Percentiles rank a stretch among this genome's conserved stretches.
phyloP scores from a whole-genome alignment of 148 eudicot genomes.

The Dianthus caryophyllus region DNA sequence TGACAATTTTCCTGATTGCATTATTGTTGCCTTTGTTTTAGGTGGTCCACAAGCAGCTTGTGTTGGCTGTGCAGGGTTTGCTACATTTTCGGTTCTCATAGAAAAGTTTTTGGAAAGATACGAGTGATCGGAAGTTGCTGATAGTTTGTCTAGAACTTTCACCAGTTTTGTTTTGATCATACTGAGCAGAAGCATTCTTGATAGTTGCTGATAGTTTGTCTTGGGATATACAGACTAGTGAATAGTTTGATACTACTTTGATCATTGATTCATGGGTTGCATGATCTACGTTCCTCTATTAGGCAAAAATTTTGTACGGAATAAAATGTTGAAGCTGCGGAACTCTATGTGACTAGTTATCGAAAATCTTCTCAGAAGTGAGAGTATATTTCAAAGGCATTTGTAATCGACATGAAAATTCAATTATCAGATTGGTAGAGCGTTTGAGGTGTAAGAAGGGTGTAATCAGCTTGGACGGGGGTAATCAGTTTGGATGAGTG shows the following conservation, averaged over 20 bases:
- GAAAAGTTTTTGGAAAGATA: constrained; percentile 77
- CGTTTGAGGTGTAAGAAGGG: too few relatives aligned
- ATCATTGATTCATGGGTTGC: neutral
- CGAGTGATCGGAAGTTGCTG: constrained; percentile 36
- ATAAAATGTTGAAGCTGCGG: constrained; percentile 34
- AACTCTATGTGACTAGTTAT: too few relatives aligned
- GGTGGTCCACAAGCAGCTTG: constrained; percentile 96
- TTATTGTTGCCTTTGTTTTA: constrained; percentile 27
- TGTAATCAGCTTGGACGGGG: too few relatives aligned
- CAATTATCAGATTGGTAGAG: too few relatives aligned
- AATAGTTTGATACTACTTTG: neutral
- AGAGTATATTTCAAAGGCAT: too few relatives aligned
- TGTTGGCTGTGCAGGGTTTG: constrained; percentile 86
- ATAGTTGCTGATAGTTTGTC: constrained; percentile 7
- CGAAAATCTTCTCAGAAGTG: too few relatives aligned
- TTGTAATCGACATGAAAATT: too few relatives aligned
- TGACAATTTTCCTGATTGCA: neutral
- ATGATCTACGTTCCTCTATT: neutral
- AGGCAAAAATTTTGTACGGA: too few relatives aligned
- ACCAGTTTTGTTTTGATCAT: constrained; percentile 6
- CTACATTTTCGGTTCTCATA: constrained; percentile 78
- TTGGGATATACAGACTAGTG: neutral
- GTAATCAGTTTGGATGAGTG: too few relatives aligned
- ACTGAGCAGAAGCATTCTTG: neutral
- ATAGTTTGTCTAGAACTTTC: neutral